phyloP scores from a whole-genome alignment of 129 eudicot genomes.

The Flaveria trinervia region DNA sequence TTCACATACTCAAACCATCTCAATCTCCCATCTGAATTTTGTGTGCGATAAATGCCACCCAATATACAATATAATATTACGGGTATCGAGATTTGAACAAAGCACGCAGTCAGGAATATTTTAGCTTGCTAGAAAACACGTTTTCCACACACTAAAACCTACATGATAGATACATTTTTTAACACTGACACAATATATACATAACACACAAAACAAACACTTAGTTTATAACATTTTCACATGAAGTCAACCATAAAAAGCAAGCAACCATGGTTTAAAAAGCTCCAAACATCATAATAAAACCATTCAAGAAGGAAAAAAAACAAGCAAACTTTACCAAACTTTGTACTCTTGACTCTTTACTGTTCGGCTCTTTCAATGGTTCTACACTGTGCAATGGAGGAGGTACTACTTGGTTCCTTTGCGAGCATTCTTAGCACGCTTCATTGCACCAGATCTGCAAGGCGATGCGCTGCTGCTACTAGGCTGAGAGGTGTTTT shows the following conservation, averaged over 20 bases:
- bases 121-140: too few species aligned
- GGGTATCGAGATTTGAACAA: too few species aligned
- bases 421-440: slow-evolving; percentile 51
- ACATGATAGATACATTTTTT: too few species aligned
- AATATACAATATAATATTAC: too few species aligned
- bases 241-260: background rate
- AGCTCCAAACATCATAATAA: slow-evolving; percentile 6
- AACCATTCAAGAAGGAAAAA: background rate
- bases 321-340: background rate
- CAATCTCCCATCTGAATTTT: too few species aligned
- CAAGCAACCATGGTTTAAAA: slow-evolving; percentile 16
- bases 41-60: too few species aligned
- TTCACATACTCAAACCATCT: too few species aligned
- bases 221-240: background rate
- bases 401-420: slow-evolving; percentile 8
- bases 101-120: too few species aligned
- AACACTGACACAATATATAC: slow-evolving; percentile 1
- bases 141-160: too few species aligned
- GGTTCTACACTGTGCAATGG: background rate
- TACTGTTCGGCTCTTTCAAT: background rate
- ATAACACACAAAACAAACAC: slow-evolving; percentile 8
- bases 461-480: slow-evolving; percentile 67
- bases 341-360: background rate
- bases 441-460: slow-evolving; percentile 56
- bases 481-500: slow-evolving; percentile 62